Evolutionary conservation across 495 filamentous ascomycete species (phyloP).

Genomic region (Aspergillus diversus): DNA sequence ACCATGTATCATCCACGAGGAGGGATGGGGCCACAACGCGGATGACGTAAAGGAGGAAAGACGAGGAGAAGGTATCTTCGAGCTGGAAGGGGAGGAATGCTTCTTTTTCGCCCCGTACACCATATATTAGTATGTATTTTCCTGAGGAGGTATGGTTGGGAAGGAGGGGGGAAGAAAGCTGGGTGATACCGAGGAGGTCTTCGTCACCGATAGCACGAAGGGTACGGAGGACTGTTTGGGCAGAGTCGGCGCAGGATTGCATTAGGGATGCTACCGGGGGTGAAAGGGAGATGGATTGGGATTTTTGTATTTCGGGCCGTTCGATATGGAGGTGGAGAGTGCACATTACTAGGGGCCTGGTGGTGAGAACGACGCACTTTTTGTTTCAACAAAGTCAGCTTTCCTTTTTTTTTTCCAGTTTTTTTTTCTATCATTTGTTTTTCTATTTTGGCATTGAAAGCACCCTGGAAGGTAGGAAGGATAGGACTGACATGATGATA

Average conservation of each 20-base stretch:
- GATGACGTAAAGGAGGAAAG: constrained; percentile 37
- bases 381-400: too few relatives aligned
- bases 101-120: constrained; percentile 19
- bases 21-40: constrained; percentile 31
- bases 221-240: constrained; percentile 37
- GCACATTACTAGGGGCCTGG: constrained; percentile 39
- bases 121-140: not conserved
- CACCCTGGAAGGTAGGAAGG: not conserved
- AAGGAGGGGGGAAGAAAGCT: not conserved
- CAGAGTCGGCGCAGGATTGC: constrained; percentile 37
- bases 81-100: constrained; percentile 39
- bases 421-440: too few relatives aligned
- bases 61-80: constrained; percentile 38
- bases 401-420: too few relatives aligned
- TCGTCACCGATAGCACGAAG: constrained; percentile 36
- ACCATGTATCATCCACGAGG: constrained; percentile 30
- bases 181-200: constrained; percentile 32
- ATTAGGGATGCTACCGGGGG: constrained; percentile 34
- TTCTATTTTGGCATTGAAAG: too few relatives aligned
- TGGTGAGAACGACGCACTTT: constrained; percentile 38
- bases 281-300: constrained; percentile 19
- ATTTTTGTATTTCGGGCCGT: not conserved
- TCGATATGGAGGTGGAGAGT: constrained; percentile 38
- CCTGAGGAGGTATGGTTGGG: not conserved
- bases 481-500: constrained; percentile 36